A percentile compares a stretch with the other conserved stretches of the same genome.
Conservation (phyloP, 2,329 filamentous ascomycete species). For the Colletotrichum spinosum region DNA sequence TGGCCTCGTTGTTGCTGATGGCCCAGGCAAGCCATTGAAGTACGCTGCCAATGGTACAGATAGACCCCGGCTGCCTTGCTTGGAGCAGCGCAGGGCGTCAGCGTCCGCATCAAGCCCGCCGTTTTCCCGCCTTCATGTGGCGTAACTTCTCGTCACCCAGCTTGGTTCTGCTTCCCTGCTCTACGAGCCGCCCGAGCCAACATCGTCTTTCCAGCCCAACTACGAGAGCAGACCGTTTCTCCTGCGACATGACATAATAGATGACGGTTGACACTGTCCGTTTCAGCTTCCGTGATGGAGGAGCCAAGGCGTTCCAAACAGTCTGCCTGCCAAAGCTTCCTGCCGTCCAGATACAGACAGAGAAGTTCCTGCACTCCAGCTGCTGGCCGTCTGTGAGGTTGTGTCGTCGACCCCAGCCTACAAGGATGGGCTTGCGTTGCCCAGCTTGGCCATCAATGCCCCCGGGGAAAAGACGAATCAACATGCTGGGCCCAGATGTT, state of each 20-base stretch:
- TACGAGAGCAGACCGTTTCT: neutral
- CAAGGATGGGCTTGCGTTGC: conserved; percentile 1
- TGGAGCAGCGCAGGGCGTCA: neutral
- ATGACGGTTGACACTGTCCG: neutral
- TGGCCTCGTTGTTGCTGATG: neutral
- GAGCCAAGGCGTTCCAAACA: conserved; percentile 6
- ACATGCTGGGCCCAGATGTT: conserved; percentile 19
- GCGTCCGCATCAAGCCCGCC: neutral
- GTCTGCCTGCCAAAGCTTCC: conserved; percentile 6
- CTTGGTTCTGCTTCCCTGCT: neutral
- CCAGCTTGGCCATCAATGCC: neutral
- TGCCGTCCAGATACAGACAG: neutral
- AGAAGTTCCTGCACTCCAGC: no score
- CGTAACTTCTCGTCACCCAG: neutral
- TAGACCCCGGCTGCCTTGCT: conserved; percentile 9
- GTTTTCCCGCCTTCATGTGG: neutral
- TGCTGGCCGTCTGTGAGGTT: no score
- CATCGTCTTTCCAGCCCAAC: neutral
- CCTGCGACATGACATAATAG: neutral
- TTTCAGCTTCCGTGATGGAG: neutral
- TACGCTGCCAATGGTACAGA: no score
- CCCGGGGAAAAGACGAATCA: conserved; percentile 1
- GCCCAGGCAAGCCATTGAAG: neutral
- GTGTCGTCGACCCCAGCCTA: neutral
- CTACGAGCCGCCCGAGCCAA: neutral